These are phyloP conservation scores for Teunomyces gatunensis DNA, from an alignment of 805 yeast species.

Conservation along the genomic window DNA sequence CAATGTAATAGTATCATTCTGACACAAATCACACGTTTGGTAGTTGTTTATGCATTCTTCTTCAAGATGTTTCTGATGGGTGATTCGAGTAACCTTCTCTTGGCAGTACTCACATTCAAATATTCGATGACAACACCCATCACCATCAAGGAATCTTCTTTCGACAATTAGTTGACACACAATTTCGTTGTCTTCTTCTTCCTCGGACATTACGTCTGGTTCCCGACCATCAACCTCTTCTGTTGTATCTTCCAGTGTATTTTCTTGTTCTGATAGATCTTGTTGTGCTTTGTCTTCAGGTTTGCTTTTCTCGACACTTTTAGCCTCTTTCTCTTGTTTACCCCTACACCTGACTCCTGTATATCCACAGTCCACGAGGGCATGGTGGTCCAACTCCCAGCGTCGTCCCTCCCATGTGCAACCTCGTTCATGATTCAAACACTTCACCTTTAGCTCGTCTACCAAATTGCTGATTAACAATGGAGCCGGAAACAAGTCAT, in stretches of 20 bases:
- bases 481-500: slow-evolving; percentile 51
- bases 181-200: slow-evolving; percentile 5
- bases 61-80: slow-evolving; percentile 33
- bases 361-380: slow-evolving; percentile 31
- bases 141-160: slow-evolving; percentile 16
- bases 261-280: slow-evolving; percentile 7
- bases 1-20: slow-evolving; percentile 39
- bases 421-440: slow-evolving; percentile 52
- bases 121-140: slow-evolving; percentile 38
- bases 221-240: slow-evolving; percentile 7
- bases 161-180: slow-evolving; percentile 18
- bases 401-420: slow-evolving; percentile 57
- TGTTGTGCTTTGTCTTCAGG: slow-evolving; percentile 1
- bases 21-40: slow-evolving; percentile 41
- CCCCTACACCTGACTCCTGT: slow-evolving; percentile 38
- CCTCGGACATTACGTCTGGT: slow-evolving; percentile 11
- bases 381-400: slow-evolving; percentile 56
- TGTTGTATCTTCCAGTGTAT: slow-evolving; percentile 11
- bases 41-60: slow-evolving; percentile 40
- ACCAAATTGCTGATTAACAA: slow-evolving; percentile 56
- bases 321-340: slow-evolving; percentile 7
- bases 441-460: slow-evolving; percentile 57
- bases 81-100: slow-evolving; percentile 22
- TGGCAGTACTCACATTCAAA: slow-evolving; percentile 40
- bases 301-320: neutral